Conservation (phyloP, 192 early-diverging fungal genomes). For the Coemansia biformis region DNA sequence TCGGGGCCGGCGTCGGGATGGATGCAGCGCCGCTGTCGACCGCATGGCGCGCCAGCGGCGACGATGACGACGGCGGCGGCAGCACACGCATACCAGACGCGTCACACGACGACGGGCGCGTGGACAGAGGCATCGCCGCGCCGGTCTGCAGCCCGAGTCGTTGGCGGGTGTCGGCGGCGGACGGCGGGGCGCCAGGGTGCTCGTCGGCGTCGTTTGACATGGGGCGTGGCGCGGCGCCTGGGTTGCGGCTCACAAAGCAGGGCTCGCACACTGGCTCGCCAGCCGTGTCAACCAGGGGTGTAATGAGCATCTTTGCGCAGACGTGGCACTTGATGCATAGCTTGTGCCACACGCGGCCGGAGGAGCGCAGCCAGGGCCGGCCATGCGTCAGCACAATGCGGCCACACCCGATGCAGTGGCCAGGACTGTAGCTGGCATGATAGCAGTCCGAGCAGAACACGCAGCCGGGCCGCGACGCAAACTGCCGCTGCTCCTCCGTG, state of each 20-base stretch:
- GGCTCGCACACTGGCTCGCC: slow-evolving; percentile 45
- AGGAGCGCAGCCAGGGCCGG: slow-evolving; percentile 50
- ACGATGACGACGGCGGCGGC: too few species aligned
- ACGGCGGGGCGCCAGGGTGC: too few species aligned
- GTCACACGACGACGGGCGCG: not conserved
- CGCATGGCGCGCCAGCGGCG: not conserved
- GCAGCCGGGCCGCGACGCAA: slow-evolving; percentile 37
- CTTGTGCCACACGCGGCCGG: slow-evolving; percentile 49
- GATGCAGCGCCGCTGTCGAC: slow-evolving; percentile 11
- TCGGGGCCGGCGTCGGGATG: slow-evolving; percentile 36
- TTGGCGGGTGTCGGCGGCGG: too few species aligned
- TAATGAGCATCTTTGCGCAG: slow-evolving; percentile 34
- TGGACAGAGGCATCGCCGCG: too few species aligned
- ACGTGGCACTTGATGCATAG: slow-evolving; percentile 47
- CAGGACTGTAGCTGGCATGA: slow-evolving; percentile 48
- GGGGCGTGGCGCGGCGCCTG: slow-evolving; percentile 3
- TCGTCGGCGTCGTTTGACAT: slow-evolving; percentile 8
- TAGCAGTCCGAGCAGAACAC: slow-evolving; percentile 51
- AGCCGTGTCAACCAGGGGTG: slow-evolving; percentile 36
- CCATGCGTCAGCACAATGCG: slow-evolving; percentile 50
- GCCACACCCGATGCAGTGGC: slow-evolving; percentile 42
- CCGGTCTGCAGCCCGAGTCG: too few species aligned
- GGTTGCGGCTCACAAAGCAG: slow-evolving; percentile 28
- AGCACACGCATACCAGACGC: not conserved
- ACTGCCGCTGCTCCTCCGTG: slow-evolving; percentile 44